Percentiles rank a stretch among this genome's conserved stretches.
Conservation (phyloP, 495 filamentous ascomycete species). For the Neurospora discreta region DNA sequence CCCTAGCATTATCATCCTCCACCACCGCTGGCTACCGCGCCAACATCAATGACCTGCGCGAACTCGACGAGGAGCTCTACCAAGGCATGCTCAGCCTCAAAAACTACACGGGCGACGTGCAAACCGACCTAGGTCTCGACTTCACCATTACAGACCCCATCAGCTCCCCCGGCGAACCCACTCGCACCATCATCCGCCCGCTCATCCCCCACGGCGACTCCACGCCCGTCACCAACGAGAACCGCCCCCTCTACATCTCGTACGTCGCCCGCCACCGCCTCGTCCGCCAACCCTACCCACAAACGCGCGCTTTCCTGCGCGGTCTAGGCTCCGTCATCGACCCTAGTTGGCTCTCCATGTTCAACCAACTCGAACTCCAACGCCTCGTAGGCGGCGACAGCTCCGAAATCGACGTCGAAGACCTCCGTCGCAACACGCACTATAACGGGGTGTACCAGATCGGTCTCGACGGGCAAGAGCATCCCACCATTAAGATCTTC, state of each 20-base stretch:
- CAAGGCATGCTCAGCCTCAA: slow-evolving; percentile 82
- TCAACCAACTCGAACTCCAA: slow-evolving; percentile 91
- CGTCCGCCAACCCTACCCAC: slow-evolving; percentile 58
- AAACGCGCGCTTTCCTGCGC: slow-evolving; percentile 78
- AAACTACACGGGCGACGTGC: slow-evolving; percentile 73
- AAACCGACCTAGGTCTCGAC: slow-evolving; percentile 63
- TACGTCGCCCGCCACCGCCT: slow-evolving; percentile 81
- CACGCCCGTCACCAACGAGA: slow-evolving; percentile 78
- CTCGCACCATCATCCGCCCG: slow-evolving; percentile 53
- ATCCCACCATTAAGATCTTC: slow-evolving; percentile 74
- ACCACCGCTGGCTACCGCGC: slow-evolving; percentile 64
- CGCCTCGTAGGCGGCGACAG: slow-evolving; percentile 81
- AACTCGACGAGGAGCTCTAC: slow-evolving; percentile 89
- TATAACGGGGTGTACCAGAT: slow-evolving; percentile 84
- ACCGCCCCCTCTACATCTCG: slow-evolving; percentile 87
- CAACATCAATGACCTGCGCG: slow-evolving; percentile 84
- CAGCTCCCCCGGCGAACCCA: slow-evolving; percentile 37
- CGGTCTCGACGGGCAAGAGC: slow-evolving; percentile 78
- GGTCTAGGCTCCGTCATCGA: slow-evolving; percentile 83
- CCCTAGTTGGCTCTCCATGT: slow-evolving; percentile 92
- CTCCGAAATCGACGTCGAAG: slow-evolving; percentile 75
- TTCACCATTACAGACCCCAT: slow-evolving; percentile 85
- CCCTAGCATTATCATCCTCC: slow-evolving; percentile 87
- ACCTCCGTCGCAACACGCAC: slow-evolving; percentile 72
- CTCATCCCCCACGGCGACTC: slow-evolving; percentile 65